Evolutionary conservation across 1,139 yeast species (phyloP).

Genomic region (Yamadazyma dushanensis): DNA sequence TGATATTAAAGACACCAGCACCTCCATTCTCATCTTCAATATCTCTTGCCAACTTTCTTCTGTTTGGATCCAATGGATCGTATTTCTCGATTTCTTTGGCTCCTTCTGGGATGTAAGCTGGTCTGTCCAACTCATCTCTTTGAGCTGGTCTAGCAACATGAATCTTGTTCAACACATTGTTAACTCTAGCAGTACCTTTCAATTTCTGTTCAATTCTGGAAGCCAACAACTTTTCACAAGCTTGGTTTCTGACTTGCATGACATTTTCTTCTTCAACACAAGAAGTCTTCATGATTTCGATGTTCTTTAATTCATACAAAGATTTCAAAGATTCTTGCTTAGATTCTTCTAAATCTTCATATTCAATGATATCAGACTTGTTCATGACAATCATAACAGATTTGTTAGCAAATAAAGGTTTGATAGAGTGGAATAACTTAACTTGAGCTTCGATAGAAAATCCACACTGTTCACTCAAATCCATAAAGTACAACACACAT

Average conservation of each 20-base stretch:
- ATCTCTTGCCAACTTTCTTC: slow-evolving; percentile 82
- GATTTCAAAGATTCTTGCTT: slow-evolving; percentile 71
- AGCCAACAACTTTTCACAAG: slow-evolving; percentile 93
- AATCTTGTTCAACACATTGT: slow-evolving; percentile 87
- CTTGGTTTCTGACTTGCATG: slow-evolving; percentile 94
- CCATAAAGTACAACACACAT: slow-evolving; percentile 96
- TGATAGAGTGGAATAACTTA: slow-evolving; percentile 91
- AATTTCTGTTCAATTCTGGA: slow-evolving; percentile 96
- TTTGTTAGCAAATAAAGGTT: slow-evolving; percentile 95
- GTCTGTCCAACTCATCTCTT: slow-evolving; percentile 82
- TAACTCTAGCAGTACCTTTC: slow-evolving; percentile 89
- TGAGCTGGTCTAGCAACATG: slow-evolving; percentile 90
- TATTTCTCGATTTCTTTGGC: slow-evolving; percentile 60
- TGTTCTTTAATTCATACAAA: slow-evolving; percentile 67
- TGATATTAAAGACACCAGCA: slow-evolving; percentile 95
- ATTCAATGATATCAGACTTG: slow-evolving; percentile 85
- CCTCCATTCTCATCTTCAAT: slow-evolving; percentile 95
- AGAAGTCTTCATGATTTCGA: slow-evolving; percentile 89
- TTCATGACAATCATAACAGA: slow-evolving; percentile 94
- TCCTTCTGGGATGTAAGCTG: slow-evolving; percentile 80
- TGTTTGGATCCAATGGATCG: slow-evolving; percentile 77
- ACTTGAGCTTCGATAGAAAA: slow-evolving; percentile 97
- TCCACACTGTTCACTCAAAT: slow-evolving; percentile 98
- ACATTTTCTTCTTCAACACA: slow-evolving; percentile 94
- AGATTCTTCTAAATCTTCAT: slow-evolving; percentile 79